These are phyloP conservation scores for Verticillium longisporum DNA, from an alignment of 2,329 filamentous ascomycete genomes.

Conservation along the genomic window DNA sequence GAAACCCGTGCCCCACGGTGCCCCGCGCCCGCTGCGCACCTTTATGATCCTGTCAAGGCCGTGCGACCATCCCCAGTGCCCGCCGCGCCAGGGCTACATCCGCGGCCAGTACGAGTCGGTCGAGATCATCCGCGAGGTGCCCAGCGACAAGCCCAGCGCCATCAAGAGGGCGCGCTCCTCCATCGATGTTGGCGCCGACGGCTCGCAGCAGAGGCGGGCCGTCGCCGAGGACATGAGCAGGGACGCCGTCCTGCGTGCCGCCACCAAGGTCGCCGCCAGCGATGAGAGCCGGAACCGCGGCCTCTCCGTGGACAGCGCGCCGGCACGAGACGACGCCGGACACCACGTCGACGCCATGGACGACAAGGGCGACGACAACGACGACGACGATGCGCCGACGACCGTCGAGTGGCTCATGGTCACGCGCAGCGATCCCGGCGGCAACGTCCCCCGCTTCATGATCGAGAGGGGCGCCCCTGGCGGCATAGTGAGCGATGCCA, in stretches of 20 bases:
- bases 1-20: conserved; percentile 14
- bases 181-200: conserved; percentile 29
- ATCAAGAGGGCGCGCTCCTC: conserved; percentile 37
- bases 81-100: conserved; percentile 65
- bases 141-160: conserved; percentile 35
- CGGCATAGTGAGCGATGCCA: conserved; percentile 71
- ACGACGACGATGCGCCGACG: conserved; percentile 26
- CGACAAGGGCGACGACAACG: conserved; percentile 4
- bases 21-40: conserved; percentile 50
- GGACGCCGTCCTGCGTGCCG: conserved; percentile 32
- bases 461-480: conserved; percentile 83
- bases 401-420: conserved; percentile 87
- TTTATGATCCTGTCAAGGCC: conserved; percentile 87
- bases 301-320: conserved; percentile 2
- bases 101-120: conserved; percentile 86
- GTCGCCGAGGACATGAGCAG: conserved; percentile 23
- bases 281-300: conserved; percentile 14
- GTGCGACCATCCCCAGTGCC: conserved; percentile 67
- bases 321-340: conserved; percentile 21
- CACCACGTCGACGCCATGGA: not conserved
- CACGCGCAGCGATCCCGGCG: conserved; percentile 80
- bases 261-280: conserved; percentile 24
- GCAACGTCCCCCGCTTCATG: conserved; percentile 82
- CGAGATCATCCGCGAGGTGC: conserved; percentile 82
- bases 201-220: conserved; percentile 18